Evolutionary conservation across 805 yeast species (phyloP), one percentile per base, ranked within the genome.

Genomic region (Ogataea dorogensis): DNA sequence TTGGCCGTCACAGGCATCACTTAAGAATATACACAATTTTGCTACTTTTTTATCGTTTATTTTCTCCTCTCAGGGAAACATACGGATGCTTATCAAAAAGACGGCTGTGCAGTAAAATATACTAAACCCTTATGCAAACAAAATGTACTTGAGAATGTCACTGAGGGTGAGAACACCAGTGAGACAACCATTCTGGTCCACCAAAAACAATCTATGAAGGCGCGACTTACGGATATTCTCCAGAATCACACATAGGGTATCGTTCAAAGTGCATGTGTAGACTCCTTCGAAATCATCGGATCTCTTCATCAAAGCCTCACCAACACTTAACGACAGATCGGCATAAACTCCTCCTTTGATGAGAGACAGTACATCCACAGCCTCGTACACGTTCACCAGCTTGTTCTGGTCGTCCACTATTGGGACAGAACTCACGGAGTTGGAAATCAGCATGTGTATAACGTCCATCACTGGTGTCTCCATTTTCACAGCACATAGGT

Each of bases 261-360:
- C 99, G 49, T 79, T 74, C 47, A 79, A 71, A 0, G 97, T 86
- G 63, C 98, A 93, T 0, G 98, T 93, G 63, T 88, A 86, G 10
- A 93, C 98, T 41, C 99, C 98, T 62, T 93, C 98, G 53, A 91
- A 93, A 58, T 93, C 97, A 50, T 89, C 96, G 4, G 95, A 81
- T 56, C 96, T 71, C 62, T 95, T 79, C 79, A 93, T 77, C 35
- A 93, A 68, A 0, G 98, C 98, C 61, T 93, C 97, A 3, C 98
- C 99, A 4, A 93, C 96, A 40, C 91, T 81, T 49, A 93, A 68
- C 24, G 88, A 83, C 43, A 91, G 67, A 61, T 93, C 98, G 23
- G 88, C 83, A 55, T 91, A 88, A 56, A 88, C 80, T 4, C 97
- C 97, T 24, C 96, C 96, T 61, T 89, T 91, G 41, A 93, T 87